Evolutionary conservation across 2,329 filamentous ascomycete species (phyloP), one percentile per base, ranked within the genome.

Genomic region (Trichoderma cornu-damae): DNA sequence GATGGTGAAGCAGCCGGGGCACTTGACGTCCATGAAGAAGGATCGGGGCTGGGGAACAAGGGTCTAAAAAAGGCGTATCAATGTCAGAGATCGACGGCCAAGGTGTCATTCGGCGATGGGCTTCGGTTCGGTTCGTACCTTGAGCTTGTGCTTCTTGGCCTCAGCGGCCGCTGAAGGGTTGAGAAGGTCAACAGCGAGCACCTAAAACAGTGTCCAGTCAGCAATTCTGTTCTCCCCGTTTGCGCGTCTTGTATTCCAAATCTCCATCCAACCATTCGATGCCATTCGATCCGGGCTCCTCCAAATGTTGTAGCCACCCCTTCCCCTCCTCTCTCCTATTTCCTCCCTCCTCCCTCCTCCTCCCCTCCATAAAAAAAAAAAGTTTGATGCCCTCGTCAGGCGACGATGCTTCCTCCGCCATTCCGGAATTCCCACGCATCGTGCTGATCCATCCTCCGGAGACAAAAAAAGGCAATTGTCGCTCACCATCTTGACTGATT

Each of bases 21-120:
- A 99, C 89, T 99, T 99, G 84, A 99, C 94, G 77, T 99, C 94
- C 94, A 99, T 99, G 90, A 99, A 99, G 89, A 97, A 99, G 69
- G 93, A 97, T 78, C 94, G 90, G 73, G 94, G 94, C 67, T 85
- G 88, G 72, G 94, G 94, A 76, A 99, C 94, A 72, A 99, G 89
- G 69, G 85, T 91, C 91, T 95, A 68, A 62, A 55, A n/a, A 16
- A 14, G 30, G 35, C 3, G 18, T 35, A 51, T 61, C 7, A 37
- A 22, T 12, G 46, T 71, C 64, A 66, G 63, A 63, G 20, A 50
- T 40, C 32, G 44, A 51, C 35, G 38, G 28, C 59, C 9, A 14
- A 35, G 9, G 46, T 46, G 43, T 26, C 16, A 37, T 50, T 32
- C 44, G n/a, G 32, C 8, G 26, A 24, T 59, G 22, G n/a, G 20